Evolutionary conservation across 768 basidiomycete species (phyloP), one percentile per base, ranked within the genome.

Genomic region (Suillus brevipes): DNA sequence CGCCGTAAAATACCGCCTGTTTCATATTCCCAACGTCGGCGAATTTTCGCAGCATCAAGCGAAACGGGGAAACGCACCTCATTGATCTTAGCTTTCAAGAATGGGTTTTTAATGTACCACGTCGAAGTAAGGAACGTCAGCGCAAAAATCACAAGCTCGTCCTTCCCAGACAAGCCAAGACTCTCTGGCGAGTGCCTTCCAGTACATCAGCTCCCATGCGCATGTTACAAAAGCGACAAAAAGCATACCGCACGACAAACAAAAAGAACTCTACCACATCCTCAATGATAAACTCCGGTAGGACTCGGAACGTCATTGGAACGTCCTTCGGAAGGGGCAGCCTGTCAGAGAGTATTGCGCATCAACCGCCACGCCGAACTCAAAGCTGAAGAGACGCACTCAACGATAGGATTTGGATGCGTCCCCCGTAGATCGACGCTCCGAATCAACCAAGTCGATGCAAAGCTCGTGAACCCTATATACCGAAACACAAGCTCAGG

Each of bases 91-190:
- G 94, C 88, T 78, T 98, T 98, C 70, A 99, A 75, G 82, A 97
- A 98, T 0, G 97, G 97, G 70, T 99, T 99, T 81, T 97, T 97
- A 83, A 99, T 96, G 75, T 95, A 99, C 87, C 94, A 95, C 0
- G 96, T 97, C 43, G 94, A 95, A 7, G 90, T 87, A 66, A 99
- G 79, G 83, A 98, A 98, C 2, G 94, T 95, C 69, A 99, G 79
- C 23, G 89, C 85, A 78, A 98, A 99, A 0, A 89, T 86, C 69
- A 99, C 80, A 16, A 99, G 79, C 68, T 95, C 95, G 13, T 87
- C 86, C 79, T 94, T 96, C 53, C 95, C 95, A 0, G 90, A 83
- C 58, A 92, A 78, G 65, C 94, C 91, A 60, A 98, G 85, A 60
- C 90, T 92, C 53, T 94, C 87, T 0, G 94, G 95, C 0, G 85